phyloP scores from a whole-genome alignment of 331 rosid species.

The Malus hybrid region DNA sequence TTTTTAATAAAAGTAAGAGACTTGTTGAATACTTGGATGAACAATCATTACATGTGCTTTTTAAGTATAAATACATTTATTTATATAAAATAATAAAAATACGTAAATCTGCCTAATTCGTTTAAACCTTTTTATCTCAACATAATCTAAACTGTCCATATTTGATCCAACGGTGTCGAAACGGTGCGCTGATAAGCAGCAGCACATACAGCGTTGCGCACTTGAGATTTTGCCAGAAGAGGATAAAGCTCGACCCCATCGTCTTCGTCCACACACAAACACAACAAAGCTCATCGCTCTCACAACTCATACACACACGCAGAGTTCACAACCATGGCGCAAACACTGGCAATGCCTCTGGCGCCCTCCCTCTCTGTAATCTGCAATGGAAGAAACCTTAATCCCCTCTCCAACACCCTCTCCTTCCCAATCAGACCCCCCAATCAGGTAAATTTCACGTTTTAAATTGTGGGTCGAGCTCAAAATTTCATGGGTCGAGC shows the following conservation, averaged over 20 bases:
- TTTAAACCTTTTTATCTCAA: too few relatives aligned
- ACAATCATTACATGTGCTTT: too few relatives aligned
- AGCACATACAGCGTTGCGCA: too few relatives aligned
- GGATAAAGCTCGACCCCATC: background rate
- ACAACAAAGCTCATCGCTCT: background rate
- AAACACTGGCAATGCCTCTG: conserved; percentile 63
- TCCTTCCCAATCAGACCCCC: conserved; percentile 35
- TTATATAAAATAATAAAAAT: too few relatives aligned
- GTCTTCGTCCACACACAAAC: conserved; percentile 5
- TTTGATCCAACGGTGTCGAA: too few relatives aligned
- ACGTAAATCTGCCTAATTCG: too few relatives aligned
- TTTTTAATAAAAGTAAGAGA: too few relatives aligned
- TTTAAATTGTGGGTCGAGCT: background rate
- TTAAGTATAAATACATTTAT: too few relatives aligned
- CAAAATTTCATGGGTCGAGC: background rate
- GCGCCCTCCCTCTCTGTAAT: conserved; percentile 61
- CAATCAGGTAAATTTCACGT: conserved; percentile 36
- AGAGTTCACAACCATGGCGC: conserved; percentile 48
- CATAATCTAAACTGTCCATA: too few relatives aligned
- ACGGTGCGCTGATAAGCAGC: too few relatives aligned
- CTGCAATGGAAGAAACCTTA: conserved; percentile 28
- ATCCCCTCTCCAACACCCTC: conserved; percentile 32
- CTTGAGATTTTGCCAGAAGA: too few relatives aligned
- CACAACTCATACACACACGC: background rate
- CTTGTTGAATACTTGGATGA: too few relatives aligned